A percentile compares a stretch with the other conserved stretches of the same genome.
phyloP scores from a whole-genome alignment of 768 basidiomycete genomes.

The Suillus subluteus region DNA sequence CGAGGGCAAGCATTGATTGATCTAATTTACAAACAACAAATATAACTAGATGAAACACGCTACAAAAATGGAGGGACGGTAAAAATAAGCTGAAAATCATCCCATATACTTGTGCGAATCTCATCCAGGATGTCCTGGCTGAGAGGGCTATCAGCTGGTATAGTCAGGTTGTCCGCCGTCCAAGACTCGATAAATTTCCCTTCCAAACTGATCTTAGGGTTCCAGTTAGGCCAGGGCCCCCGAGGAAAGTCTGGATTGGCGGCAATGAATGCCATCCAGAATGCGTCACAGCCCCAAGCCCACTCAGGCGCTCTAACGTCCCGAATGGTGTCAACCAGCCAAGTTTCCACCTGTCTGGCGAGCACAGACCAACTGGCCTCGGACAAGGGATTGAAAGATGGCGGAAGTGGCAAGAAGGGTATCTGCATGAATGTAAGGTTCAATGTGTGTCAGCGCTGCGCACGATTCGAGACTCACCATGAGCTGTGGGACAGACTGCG shows the following conservation, averaged over 20 bases:
- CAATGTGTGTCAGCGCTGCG: no score
- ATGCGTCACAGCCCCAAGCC: constrained; percentile 10
- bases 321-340: no score
- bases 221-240: constrained; percentile 1
- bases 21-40: background rate
- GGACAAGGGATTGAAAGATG: no score
- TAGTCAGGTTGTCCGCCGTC: background rate
- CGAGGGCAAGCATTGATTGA: background rate
- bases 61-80: background rate
- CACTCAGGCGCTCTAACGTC: background rate
- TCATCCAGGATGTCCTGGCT: background rate
- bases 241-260: constrained; percentile 2
- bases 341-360: no score
- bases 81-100: constrained; percentile 2
- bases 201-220: background rate
- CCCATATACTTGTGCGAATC: background rate
- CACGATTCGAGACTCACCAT: no score
- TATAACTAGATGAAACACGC: background rate
- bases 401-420: no score
- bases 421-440: no score
- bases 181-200: constrained; percentile 5
- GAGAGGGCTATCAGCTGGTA: background rate
- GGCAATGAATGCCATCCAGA: constrained; percentile 9
- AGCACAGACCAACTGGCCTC: no score
- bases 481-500: no score